A percentile compares a stretch with the other conserved stretches of the same genome.
Evolutionary conservation across 2,329 filamentous ascomycete genomes (phyloP).

Genomic region (Mollisia scopiformis): DNA sequence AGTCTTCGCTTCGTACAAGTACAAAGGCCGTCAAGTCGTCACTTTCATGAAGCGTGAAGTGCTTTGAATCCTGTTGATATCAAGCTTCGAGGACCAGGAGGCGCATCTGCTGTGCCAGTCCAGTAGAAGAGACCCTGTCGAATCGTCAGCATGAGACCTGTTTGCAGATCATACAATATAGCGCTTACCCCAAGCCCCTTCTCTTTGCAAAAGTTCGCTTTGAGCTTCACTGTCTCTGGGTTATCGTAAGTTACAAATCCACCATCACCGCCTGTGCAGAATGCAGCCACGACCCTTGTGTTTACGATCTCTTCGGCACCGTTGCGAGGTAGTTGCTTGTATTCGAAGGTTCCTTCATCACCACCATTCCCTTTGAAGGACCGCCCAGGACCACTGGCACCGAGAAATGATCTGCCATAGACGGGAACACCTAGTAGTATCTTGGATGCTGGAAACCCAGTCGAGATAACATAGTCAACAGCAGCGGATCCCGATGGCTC

Average conservation of each 20-base stretch:
- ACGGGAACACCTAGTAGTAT: constrained; percentile 76
- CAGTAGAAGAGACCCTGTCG: constrained; percentile 77
- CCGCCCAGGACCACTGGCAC: constrained; percentile 66
- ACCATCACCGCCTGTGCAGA: constrained; percentile 72
- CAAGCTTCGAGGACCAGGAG: constrained; percentile 58
- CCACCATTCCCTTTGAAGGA: constrained; percentile 57
- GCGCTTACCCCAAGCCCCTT: constrained; percentile 63
- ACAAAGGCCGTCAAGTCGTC: constrained; percentile 4
- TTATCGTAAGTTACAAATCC: constrained; percentile 84
- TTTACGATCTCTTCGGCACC: constrained; percentile 70
- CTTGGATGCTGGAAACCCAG: constrained; percentile 70
- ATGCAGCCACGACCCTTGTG: constrained; percentile 68
- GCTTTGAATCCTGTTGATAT: constrained; percentile 62
- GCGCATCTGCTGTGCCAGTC: constrained; percentile 74
- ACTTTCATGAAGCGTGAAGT: constrained; percentile 44
- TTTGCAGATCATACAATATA: background rate
- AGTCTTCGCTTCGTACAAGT: constrained; percentile 11
- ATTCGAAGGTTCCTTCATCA: constrained; percentile 74
- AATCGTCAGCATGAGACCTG: constrained; percentile 2
- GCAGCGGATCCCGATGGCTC: constrained; percentile 68
- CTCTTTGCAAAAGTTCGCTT: constrained; percentile 73
- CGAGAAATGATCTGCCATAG: constrained; percentile 76
- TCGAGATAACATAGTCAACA: constrained; percentile 65
- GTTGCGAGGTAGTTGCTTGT: constrained; percentile 66
- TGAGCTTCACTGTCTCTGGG: constrained; percentile 73